Conservation (phyloP, 306 rosid species). For the Benincasa hispida region DNA sequence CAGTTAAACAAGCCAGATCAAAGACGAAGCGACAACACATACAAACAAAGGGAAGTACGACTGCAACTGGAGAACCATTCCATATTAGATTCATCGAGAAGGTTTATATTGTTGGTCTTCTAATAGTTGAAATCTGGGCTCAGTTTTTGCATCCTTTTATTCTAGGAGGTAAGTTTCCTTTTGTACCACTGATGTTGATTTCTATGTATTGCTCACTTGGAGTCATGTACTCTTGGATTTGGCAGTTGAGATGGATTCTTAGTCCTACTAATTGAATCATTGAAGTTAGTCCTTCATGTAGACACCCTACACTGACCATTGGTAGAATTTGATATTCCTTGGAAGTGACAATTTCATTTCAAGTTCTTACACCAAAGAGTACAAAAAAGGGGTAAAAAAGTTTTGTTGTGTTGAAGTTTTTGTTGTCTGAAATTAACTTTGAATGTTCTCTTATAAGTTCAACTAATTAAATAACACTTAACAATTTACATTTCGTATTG, state of each 20-base stretch:
- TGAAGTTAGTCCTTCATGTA: neutral
- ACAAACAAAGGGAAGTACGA: slow-evolving; percentile 10
- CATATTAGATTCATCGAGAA: slow-evolving; percentile 34
- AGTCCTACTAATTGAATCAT: slow-evolving; percentile 10
- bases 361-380: neutral
- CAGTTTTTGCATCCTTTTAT: slow-evolving; percentile 67
- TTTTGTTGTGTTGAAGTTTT: neutral
- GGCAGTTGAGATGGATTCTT: slow-evolving; percentile 59
- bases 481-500: too few species aligned
- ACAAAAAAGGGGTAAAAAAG: neutral
- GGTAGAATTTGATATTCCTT: neutral
- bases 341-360: neutral
- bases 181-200: slow-evolving; percentile 63
- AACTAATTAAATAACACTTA: neutral
- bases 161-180: slow-evolving; percentile 59
- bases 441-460: neutral
- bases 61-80: slow-evolving; percentile 19
- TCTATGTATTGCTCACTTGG: slow-evolving; percentile 67
- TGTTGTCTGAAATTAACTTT: neutral
- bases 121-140: slow-evolving; percentile 65
- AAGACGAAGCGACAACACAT: slow-evolving; percentile 12
- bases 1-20: slow-evolving; percentile 10
- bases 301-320: neutral
- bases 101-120: slow-evolving; percentile 50
- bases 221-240: slow-evolving; percentile 69